Conservation (phyloP, 75 land plant species). For the Cunninghamia lanceolata region DNA sequence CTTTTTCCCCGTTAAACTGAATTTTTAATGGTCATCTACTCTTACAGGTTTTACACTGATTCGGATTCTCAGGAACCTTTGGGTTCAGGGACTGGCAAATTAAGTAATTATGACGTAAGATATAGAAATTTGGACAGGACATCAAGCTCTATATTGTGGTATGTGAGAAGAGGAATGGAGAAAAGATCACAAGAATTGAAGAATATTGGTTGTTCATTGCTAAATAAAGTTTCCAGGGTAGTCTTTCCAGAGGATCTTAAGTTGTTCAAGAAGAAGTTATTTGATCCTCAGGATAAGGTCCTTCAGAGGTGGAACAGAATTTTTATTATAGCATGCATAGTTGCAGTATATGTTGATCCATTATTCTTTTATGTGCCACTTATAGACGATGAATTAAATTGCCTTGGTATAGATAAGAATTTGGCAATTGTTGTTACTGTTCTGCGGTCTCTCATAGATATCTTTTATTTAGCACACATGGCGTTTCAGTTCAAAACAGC, state of each 20-base stretch:
- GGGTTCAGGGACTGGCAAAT: slow-evolving; percentile 20
- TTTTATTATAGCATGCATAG: slow-evolving; percentile 64
- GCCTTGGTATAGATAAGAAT: slow-evolving; percentile 60
- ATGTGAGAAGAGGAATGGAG: slow-evolving; percentile 36
- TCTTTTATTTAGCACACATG: slow-evolving; percentile 78
- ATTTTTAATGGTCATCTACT: background rate
- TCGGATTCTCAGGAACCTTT: slow-evolving; percentile 28
- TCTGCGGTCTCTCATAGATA: slow-evolving; percentile 66
- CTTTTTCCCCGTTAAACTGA: background rate
- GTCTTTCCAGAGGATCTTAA: slow-evolving; percentile 77
- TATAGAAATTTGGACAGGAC: slow-evolving; percentile 17
- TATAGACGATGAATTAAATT: slow-evolving; percentile 26
- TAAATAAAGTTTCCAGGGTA: slow-evolving; percentile 46
- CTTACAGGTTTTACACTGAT: slow-evolving; percentile 39
- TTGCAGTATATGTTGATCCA: slow-evolving; percentile 77
- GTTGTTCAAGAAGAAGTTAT: slow-evolving; percentile 54
- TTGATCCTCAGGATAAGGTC: slow-evolving; percentile 65
- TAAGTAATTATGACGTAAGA: slow-evolving; percentile 31
- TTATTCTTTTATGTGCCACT: slow-evolving; percentile 73
- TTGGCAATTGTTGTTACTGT: slow-evolving; percentile 62
- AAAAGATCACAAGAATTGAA: slow-evolving; percentile 53
- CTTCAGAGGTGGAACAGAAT: slow-evolving; percentile 62
- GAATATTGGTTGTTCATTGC: slow-evolving; percentile 44
- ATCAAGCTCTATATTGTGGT: slow-evolving; percentile 21
- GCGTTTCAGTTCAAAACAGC: slow-evolving; percentile 81